These are phyloP conservation scores for Penicillium paxilli DNA, from an alignment of 495 filamentous ascomycete genomes.

Conservation along the genomic window DNA sequence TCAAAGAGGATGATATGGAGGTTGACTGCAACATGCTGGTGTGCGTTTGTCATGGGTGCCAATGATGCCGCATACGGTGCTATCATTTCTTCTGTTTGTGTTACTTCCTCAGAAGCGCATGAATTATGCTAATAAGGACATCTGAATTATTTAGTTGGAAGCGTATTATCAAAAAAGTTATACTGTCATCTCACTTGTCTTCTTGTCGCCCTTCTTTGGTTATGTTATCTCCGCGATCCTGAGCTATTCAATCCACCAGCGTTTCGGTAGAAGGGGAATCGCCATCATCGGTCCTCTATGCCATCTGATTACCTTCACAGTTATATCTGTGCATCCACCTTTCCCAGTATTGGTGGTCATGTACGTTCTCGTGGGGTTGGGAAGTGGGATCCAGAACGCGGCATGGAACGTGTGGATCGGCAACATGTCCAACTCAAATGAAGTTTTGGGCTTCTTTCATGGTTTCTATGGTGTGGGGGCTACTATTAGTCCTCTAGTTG, in stretches of 20 bases:
- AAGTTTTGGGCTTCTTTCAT: constrained; percentile 58
- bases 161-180: constrained; percentile 55
- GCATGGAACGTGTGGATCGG: constrained; percentile 65
- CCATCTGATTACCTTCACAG: constrained; percentile 59
- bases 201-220: constrained; percentile 58
- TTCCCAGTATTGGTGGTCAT: constrained; percentile 56
- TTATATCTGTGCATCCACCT: constrained; percentile 56
- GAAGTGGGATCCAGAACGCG: constrained; percentile 57
- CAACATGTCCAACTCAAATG: constrained; percentile 56
- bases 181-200: constrained; percentile 55
- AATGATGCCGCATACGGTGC: constrained; percentile 75
- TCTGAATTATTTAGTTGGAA: constrained; percentile 44
- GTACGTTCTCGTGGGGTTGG: constrained; percentile 55
- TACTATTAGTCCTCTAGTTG: constrained; percentile 53
- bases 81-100: constrained; percentile 45
- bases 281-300: constrained; percentile 61
- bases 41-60: constrained; percentile 62
- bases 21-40: constrained; percentile 19
- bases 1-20: constrained; percentile 24
- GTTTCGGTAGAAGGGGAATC: constrained; percentile 69
- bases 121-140: background rate
- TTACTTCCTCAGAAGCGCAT: background rate
- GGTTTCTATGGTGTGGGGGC: constrained; percentile 59
- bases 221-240: constrained; percentile 53
- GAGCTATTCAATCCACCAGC: constrained; percentile 54